These are phyloP conservation scores for Musa acuminata DNA, from an alignment of 176 grass and related monocot species.

Conservation along the genomic window DNA sequence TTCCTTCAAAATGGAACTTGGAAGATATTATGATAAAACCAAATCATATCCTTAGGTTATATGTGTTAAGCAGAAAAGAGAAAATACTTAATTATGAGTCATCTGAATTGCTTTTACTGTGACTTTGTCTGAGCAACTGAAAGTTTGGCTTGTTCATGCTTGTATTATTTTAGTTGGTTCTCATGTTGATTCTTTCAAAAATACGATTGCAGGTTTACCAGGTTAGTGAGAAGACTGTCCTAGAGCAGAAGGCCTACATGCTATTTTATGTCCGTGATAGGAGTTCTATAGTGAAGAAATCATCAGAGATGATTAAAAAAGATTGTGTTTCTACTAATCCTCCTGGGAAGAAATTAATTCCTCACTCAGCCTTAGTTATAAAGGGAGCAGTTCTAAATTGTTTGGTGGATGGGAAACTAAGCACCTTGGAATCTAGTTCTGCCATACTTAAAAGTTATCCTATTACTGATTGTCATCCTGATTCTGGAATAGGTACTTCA, in stretches of 20 bases:
- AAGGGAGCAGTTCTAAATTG: constrained; percentile 11
- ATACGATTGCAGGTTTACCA: constrained; percentile 48
- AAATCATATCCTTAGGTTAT: not conserved
- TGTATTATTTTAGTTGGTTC: not conserved
- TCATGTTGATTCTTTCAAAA: constrained; percentile 2
- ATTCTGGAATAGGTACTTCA: too few relatives aligned
- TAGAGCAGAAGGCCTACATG: constrained; percentile 87
- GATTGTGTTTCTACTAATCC: constrained; percentile 29
- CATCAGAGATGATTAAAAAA: constrained; percentile 12
- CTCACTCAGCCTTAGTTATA: constrained; percentile 15
- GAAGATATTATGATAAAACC: not conserved
- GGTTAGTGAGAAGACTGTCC: constrained; percentile 73
- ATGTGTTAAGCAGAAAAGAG: too few relatives aligned
- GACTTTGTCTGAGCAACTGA: too few relatives aligned
- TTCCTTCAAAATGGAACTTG: not conserved
- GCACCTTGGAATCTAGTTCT: not conserved
- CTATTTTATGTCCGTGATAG: constrained; percentile 94
- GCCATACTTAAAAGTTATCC: not conserved
- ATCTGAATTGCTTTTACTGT: too few relatives aligned
- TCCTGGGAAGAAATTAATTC: constrained; percentile 29
- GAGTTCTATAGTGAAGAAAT: constrained; percentile 28
- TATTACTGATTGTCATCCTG: not conserved
- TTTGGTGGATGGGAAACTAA: constrained; percentile 21
- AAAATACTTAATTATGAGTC: too few relatives aligned
- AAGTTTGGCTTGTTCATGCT: not conserved